phyloP scores from a whole-genome alignment of 2,329 filamentous ascomycete species.

The Clarireedia sp. region DNA sequence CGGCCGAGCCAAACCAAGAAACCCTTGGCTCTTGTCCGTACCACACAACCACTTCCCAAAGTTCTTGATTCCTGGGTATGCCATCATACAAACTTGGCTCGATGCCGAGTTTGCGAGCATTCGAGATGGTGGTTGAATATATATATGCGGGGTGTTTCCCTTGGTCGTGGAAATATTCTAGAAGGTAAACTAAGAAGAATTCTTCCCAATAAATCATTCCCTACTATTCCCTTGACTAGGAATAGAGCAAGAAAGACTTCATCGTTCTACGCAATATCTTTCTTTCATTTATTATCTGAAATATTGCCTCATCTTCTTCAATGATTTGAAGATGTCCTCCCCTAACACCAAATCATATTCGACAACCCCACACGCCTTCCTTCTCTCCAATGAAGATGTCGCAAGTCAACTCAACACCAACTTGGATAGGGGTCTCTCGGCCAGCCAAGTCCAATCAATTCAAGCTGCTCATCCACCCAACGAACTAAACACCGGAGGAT shows the following conservation, averaged over 20 bases:
- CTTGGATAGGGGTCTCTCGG: slow-evolving; percentile 58
- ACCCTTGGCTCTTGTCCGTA: too few species aligned
- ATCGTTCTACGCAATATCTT: background rate
- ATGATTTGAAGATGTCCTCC: background rate
- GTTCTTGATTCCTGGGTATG: background rate
- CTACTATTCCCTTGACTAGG: slow-evolving; percentile 28
- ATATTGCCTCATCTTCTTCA: background rate
- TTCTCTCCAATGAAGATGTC: slow-evolving; percentile 54
- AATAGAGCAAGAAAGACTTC: slow-evolving; percentile 17
- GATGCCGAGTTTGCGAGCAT: background rate
- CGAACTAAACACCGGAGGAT: slow-evolving; percentile 38
- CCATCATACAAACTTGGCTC: background rate
- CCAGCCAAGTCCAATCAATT: slow-evolving; percentile 49
- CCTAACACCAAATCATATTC: background rate
- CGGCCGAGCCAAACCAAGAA: too few species aligned
- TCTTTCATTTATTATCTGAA: background rate
- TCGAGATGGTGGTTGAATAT: background rate
- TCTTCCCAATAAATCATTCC: slow-evolving; percentile 12
- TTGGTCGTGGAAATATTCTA: background rate
- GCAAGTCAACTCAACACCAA: slow-evolving; percentile 54
- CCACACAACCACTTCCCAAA: too few species aligned
- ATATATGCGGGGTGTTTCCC: background rate
- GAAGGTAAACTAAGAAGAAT: background rate
- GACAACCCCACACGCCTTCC: slow-evolving; percentile 44
- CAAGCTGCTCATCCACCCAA: slow-evolving; percentile 47